Conservation (phyloP, 2,329 filamentous ascomycete genomes). For the Diplocarpon mali region DNA sequence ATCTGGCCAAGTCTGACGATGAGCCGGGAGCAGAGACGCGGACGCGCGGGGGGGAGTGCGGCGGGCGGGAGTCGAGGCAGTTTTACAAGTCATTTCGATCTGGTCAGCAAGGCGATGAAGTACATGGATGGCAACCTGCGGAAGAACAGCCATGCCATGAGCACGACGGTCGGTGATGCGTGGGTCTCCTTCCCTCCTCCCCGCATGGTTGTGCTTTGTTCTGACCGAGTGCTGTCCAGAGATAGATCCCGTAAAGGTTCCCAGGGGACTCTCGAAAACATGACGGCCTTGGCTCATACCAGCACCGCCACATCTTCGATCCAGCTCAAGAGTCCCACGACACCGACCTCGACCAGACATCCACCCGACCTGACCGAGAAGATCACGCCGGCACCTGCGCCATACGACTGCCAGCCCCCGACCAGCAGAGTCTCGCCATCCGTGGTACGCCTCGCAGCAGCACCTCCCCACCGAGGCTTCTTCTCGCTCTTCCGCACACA, state of each 20-base stretch:
- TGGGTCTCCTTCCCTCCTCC: not conserved
- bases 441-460: not conserved
- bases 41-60: slow-evolving; percentile 1
- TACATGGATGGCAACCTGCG: slow-evolving; percentile 17
- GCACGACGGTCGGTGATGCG: not conserved
- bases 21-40: slow-evolving; percentile 1
- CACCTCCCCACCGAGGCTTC: not conserved
- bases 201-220: not conserved
- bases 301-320: not conserved
- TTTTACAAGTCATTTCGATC: slow-evolving; percentile 14
- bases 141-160: slow-evolving; percentile 6
- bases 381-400: slow-evolving; percentile 4
- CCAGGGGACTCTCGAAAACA: slow-evolving; percentile 1
- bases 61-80: not conserved
- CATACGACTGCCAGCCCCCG: not conserved
- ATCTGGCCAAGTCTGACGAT: slow-evolving; percentile 17
- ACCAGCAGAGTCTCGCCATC: not conserved
- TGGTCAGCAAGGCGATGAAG: slow-evolving; percentile 17
- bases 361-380: not conserved
- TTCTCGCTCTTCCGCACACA: slow-evolving; percentile 18
- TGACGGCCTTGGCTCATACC: not conserved
- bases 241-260: slow-evolving; percentile 3
- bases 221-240: not conserved
- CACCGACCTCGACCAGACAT: not conserved
- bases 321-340: not conserved